Percentiles rank a stretch among this genome's conserved stretches.
Conservation (phyloP, 148 eudicot genomes). For the Cornus suecica region DNA sequence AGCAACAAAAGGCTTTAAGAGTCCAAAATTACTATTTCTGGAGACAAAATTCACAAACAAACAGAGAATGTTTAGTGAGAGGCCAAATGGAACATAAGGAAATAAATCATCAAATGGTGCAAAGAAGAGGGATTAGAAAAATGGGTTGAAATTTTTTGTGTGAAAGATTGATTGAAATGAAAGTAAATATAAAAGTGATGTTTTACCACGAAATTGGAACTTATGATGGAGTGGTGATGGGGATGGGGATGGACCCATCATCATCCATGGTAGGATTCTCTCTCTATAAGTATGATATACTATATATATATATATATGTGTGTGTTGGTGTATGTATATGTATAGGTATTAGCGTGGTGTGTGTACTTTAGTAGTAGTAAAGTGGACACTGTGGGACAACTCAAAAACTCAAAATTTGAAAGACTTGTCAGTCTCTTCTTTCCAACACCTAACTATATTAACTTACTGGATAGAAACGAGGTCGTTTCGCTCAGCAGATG, state of each 20-base stretch:
- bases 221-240: neutral
- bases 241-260: slow-evolving; percentile 12
- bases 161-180: slow-evolving; percentile 28
- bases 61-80: neutral
- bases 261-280: neutral
- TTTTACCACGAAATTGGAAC: slow-evolving; percentile 18
- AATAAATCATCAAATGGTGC: slow-evolving; percentile 1
- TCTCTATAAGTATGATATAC: neutral
- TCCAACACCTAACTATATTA: too few relatives aligned
- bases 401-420: neutral
- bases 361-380: neutral
- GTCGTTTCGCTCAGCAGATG: too few relatives aligned
- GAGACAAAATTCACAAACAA: slow-evolving; percentile 4
- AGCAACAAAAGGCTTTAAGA: neutral
- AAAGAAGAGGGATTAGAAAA: neutral
- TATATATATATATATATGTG: too few relatives aligned
- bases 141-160: neutral
- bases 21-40: slow-evolving; percentile 18
- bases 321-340: too few relatives aligned
- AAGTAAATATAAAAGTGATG: slow-evolving; percentile 16
- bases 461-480: neutral
- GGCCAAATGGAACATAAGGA: slow-evolving; percentile 6
- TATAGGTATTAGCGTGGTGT: too few relatives aligned
- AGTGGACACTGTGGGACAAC: neutral
- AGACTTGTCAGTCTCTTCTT: neutral